Evolutionary conservation across 208 protist species (phyloP).

Genomic region (Naegleria gruberi): DNA sequence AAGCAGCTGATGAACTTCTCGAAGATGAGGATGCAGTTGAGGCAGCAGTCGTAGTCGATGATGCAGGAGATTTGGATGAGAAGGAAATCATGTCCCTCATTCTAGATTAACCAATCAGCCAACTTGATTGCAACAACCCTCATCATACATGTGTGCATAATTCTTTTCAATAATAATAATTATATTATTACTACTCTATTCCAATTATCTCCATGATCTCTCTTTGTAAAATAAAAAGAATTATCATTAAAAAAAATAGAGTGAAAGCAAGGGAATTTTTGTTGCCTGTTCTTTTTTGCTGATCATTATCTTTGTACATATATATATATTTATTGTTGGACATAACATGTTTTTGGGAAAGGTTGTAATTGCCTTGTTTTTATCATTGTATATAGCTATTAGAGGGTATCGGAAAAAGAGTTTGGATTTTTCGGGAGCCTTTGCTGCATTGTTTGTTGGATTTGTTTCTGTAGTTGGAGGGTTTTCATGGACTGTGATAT

Average conservation of each 20-base stretch:
- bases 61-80: background rate
- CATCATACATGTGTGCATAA: no score
- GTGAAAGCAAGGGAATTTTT: no score
- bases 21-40: background rate
- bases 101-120: background rate
- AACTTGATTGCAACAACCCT: no score
- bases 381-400: background rate
- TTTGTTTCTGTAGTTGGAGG: background rate
- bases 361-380: background rate
- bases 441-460: slow-evolving; percentile 2
- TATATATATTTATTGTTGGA: no score
- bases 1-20: background rate
- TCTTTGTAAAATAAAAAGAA: no score
- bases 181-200: no score
- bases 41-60: background rate
- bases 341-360: background rate
- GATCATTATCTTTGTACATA: no score
- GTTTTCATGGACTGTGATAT: background rate
- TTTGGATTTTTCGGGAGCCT: background rate
- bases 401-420: background rate
- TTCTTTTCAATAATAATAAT: no score
- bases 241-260: no score
- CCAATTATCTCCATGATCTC: no score
- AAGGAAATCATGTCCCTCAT: background rate
- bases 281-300: no score